Conservation (phyloP, 805 yeast genomes). For the Candida pseudofarinosa region DNA sequence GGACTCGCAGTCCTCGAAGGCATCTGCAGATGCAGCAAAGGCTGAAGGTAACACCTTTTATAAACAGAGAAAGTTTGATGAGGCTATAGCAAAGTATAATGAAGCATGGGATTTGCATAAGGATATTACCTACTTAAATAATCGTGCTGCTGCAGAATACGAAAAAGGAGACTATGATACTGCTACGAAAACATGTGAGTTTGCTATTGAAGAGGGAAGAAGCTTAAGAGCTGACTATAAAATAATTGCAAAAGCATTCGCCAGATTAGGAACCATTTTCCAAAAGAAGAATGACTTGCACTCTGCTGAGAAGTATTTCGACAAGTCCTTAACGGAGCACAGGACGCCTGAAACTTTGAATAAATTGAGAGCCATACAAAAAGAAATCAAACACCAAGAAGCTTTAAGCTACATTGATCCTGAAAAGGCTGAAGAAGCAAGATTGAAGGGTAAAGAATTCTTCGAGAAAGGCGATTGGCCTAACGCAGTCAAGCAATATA, state of each 20-base stretch:
- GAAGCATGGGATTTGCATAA: constrained; percentile 77
- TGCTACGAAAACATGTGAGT: constrained; percentile 74
- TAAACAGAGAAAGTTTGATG: constrained; percentile 85
- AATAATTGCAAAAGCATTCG: constrained; percentile 85
- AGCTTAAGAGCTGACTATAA: constrained; percentile 89
- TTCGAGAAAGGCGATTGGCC: constrained; percentile 97
- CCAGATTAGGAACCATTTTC: constrained; percentile 83
- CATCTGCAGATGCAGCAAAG: constrained; percentile 65
- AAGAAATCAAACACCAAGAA: constrained; percentile 75
- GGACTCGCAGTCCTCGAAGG: constrained; percentile 33
- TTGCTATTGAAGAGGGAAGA: constrained; percentile 87
- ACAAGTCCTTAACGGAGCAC: constrained; percentile 93
- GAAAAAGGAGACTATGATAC: constrained; percentile 91
- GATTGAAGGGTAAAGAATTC: constrained; percentile 83
- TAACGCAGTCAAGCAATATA: constrained; percentile 86
- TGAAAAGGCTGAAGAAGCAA: constrained; percentile 91
- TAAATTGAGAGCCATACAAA: constrained; percentile 84
- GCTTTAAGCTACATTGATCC: constrained; percentile 79
- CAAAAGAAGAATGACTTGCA: constrained; percentile 68
- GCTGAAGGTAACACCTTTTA: constrained; percentile 83
- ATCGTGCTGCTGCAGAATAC: constrained; percentile 95
- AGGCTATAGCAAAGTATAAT: constrained; percentile 82
- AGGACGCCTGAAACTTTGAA: constrained; percentile 90
- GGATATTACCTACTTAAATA: constrained; percentile 91
- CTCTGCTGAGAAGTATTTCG: constrained; percentile 73